phyloP scores from a whole-genome alignment of 2,329 filamentous ascomycete genomes.

The Colletotrichum coccodes region DNA sequence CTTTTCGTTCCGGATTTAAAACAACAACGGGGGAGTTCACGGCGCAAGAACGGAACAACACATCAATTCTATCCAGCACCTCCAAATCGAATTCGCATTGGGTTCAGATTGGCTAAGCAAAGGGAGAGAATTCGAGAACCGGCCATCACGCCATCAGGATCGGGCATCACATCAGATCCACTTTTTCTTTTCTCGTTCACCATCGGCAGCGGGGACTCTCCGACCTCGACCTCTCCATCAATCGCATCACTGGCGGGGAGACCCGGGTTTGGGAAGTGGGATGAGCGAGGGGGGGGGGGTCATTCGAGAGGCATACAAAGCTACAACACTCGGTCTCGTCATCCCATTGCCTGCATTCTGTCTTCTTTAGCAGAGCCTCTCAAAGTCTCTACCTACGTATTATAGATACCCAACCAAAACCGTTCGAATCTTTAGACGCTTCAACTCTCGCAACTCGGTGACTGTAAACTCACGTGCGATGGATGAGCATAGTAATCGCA shows the following conservation, averaged over 20 bases:
- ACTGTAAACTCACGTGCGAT: too few species aligned
- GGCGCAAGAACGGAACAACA: background rate
- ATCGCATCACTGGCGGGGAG: slow-evolving; percentile 15
- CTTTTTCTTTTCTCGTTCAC: slow-evolving; percentile 1
- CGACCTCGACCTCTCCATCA: background rate
- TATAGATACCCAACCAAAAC: slow-evolving; percentile 24
- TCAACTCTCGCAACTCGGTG: background rate
- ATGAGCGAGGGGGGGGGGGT: background rate
- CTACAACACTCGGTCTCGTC: background rate
- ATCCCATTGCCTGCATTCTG: background rate
- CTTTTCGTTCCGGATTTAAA: background rate
- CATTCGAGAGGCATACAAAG: slow-evolving; percentile 1
- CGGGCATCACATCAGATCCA: slow-evolving; percentile 15
- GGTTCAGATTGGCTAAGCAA: background rate
- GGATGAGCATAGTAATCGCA: too few species aligned
- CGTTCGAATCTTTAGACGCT: background rate
- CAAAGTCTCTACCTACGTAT: background rate
- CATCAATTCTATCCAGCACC: too few species aligned
- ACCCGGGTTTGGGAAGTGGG: background rate
- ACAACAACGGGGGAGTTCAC: background rate
- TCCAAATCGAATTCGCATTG: background rate
- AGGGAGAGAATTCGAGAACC: background rate
- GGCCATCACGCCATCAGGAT: slow-evolving; percentile 19
- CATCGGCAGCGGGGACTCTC: background rate
- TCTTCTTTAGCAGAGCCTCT: background rate